Conservation (phyloP, 2,329 filamentous ascomycete species). For the Leptographium radiaticola region DNA sequence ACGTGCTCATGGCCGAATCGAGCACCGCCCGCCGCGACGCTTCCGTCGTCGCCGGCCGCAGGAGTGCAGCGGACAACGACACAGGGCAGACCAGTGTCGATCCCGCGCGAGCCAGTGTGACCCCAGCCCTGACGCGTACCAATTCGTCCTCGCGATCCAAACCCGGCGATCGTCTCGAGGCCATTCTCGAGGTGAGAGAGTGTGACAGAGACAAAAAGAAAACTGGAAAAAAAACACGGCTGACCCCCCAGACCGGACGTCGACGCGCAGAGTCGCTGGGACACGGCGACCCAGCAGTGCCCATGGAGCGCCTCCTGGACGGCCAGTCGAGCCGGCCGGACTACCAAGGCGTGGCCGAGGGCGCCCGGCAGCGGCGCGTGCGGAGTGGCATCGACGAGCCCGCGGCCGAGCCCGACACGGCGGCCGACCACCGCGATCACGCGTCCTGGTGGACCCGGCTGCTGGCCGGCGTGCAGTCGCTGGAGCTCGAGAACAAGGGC, state of each 20-base stretch:
- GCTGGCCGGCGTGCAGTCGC: slow-evolving; percentile 36
- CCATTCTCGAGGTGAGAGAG: not conserved
- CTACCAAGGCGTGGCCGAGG: slow-evolving; percentile 7
- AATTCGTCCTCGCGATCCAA: no score
- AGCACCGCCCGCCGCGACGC: no score
- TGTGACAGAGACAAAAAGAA: no score
- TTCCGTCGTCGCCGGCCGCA: no score
- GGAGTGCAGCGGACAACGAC: no score
- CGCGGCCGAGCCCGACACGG: not conserved
- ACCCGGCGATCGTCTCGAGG: not conserved
- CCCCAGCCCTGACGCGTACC: no score
- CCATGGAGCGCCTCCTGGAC: slow-evolving; percentile 10
- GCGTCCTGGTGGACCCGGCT: slow-evolving; percentile 29
- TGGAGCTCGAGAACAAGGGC: slow-evolving; percentile 77
- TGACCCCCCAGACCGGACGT: slow-evolving; percentile 13
- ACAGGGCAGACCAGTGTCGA: no score
- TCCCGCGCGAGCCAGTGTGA: no score
- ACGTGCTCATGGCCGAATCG: slow-evolving; percentile 4
- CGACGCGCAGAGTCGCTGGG: slow-evolving; percentile 16
- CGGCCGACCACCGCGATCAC: not conserved
- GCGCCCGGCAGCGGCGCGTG: slow-evolving; percentile 6
- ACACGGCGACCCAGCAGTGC: not conserved
- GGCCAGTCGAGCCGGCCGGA: slow-evolving; percentile 9
- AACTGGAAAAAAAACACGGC: no score
- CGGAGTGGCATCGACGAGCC: slow-evolving; percentile 4